These are phyloP conservation scores for Serpula lacrymans DNA, from an alignment of 768 basidiomycete genomes.

Conservation along the genomic window DNA sequence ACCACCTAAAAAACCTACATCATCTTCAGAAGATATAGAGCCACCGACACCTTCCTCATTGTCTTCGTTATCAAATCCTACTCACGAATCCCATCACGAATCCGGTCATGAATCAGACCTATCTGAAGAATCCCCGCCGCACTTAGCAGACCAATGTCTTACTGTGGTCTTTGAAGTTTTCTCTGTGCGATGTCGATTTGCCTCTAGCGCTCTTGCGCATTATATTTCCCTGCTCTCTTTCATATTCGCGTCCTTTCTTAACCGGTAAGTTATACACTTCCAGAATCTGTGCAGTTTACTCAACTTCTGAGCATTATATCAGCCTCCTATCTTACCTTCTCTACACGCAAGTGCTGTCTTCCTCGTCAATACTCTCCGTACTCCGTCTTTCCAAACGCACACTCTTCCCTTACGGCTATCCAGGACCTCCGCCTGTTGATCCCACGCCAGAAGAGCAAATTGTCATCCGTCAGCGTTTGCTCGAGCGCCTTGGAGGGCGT, in stretches of 20 bases:
- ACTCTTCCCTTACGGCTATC: slow-evolving; percentile 89
- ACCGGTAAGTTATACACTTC: slow-evolving; percentile 41
- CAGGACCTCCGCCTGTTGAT: slow-evolving; percentile 66
- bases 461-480: slow-evolving; percentile 43
- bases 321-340: slow-evolving; percentile 74
- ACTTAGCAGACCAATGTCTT: no score
- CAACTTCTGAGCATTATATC: no score
- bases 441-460: slow-evolving; percentile 77
- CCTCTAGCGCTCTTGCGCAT: slow-evolving; percentile 44
- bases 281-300: background rate
- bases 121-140: no score
- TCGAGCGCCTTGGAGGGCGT: slow-evolving; percentile 34
- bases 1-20: slow-evolving; percentile 6
- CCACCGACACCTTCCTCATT: slow-evolving; percentile 3
- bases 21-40: slow-evolving; percentile 8
- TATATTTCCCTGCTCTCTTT: slow-evolving; percentile 43
- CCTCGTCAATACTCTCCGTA: slow-evolving; percentile 48
- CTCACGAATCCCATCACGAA: background rate
- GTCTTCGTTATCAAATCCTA: slow-evolving; percentile 6
- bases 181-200: slow-evolving; percentile 41
- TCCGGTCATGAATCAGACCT: no score
- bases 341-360: slow-evolving; percentile 48
- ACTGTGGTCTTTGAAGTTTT: slow-evolving; percentile 49
- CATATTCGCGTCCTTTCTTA: slow-evolving; percentile 52
- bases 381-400: slow-evolving; percentile 59